Evolutionary conservation across 306 rosid genomes (phyloP), one percentile per base, ranked within the genome.

Genomic region (Sphenostylis stenocarpa): DNA sequence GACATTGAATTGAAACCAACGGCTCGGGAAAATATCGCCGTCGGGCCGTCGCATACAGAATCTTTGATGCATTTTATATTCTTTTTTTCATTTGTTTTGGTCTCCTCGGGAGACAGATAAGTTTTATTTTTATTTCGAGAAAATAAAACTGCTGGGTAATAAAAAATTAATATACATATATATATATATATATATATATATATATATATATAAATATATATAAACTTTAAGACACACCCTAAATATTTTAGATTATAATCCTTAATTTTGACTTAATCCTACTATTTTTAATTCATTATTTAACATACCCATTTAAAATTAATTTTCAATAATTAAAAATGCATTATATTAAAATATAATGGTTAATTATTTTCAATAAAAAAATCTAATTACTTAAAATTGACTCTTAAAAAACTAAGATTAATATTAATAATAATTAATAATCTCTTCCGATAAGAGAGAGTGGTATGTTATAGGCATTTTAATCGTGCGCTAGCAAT

Each of bases 1-100:
- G 63, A 12, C 78, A 70, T 67, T 39, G 72, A 4, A 61, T 66
- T 36, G 76, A 3, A 48, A 77, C 44, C 55, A 44, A 63, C 38
- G 41, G 79, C 23, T 45, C 47, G 78, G 82, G 82, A 68, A 82
- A 79, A 79, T 66, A 65, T 76, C 96, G 80, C 67, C 71, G 93
- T 84, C 98, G 96, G 72, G 97, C 73, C 97, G 97, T 94, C 97
- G 97, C 98, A 80, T 90, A 87, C 77, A 79, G 91, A 86, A 89
- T 91, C 88, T 84, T 57, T 47, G 31, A 83, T 84, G 56, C 76
- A n/a, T 82, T 82, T 65, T 65, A 39, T 65, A 20, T 38, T 38
- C 2, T 0, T 34, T 34, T n/a, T 34, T 17, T 62, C 11, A 14
- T 15, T 33, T n/a, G 23, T 16, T 62, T 17, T 33, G 16, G 47